Percentiles rank a stretch among this genome's conserved stretches.
phyloP scores from a whole-genome alignment of 2,329 filamentous ascomycete species.

The Hypoxylon sp. region DNA sequence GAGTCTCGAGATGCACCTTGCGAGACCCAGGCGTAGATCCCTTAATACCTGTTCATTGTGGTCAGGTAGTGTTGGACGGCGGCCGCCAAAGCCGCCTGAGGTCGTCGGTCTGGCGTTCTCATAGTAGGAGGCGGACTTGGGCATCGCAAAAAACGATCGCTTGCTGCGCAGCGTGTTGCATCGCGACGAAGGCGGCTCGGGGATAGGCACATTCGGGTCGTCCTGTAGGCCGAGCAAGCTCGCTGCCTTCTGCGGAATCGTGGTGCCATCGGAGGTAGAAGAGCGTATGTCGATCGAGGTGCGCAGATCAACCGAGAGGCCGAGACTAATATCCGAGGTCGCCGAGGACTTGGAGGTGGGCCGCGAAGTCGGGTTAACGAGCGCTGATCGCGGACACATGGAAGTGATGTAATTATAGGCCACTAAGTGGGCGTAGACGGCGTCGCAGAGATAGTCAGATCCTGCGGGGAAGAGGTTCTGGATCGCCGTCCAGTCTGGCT shows the following conservation, averaged over 20 bases:
- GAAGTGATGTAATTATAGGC: constrained; percentile 70
- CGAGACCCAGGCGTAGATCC: constrained; percentile 65
- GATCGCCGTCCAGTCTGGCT: constrained; percentile 61
- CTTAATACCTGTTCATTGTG: constrained; percentile 42
- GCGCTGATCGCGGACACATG: constrained; percentile 53
- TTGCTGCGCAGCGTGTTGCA: constrained; percentile 43
- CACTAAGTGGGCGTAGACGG: constrained; percentile 71
- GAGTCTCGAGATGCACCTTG: constrained; percentile 66
- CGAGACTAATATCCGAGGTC: constrained; percentile 30
- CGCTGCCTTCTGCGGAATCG: constrained; percentile 62
- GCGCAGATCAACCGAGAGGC: constrained; percentile 34
- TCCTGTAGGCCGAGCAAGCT: constrained; percentile 64
- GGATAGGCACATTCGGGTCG: constrained; percentile 41
- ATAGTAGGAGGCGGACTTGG: constrained; percentile 27
- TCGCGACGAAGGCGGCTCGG: constrained; percentile 38
- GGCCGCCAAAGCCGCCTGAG: constrained; percentile 33
- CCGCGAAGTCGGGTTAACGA: constrained; percentile 24
- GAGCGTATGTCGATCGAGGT: constrained; percentile 39
- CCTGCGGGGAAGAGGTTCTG: constrained; percentile 67
- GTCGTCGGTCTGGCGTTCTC: constrained; percentile 38
- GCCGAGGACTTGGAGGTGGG: constrained; percentile 34
- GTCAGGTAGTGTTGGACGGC: constrained; percentile 31
- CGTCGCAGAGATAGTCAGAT: constrained; percentile 70
- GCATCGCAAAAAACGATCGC: constrained; percentile 37
- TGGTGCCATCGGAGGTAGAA: constrained; percentile 43